Evolutionary conservation across 2,329 filamentous ascomycete genomes (phyloP).

Genomic region (Microcyclosporella mali): DNA sequence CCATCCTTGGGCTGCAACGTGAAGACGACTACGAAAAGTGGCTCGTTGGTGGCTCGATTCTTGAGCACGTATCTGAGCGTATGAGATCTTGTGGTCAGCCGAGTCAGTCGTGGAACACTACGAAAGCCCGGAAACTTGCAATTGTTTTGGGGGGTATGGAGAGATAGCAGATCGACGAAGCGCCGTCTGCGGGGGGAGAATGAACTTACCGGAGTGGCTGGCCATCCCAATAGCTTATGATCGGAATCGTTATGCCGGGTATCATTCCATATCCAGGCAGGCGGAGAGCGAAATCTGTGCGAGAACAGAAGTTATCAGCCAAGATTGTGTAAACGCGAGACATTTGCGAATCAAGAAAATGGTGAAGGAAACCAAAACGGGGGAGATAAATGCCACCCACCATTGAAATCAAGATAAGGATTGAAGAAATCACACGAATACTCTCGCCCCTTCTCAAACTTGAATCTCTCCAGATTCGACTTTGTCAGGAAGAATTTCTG

Average conservation of each 20-base stretch:
- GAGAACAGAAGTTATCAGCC: too few relatives aligned
- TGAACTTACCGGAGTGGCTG: conserved; percentile 63
- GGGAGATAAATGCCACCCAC: conserved; percentile 27
- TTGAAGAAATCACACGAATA: conserved; percentile 78
- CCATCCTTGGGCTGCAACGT: conserved; percentile 62
- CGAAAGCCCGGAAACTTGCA: conserved; percentile 4
- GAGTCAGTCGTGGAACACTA: conserved; percentile 19
- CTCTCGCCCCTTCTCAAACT: conserved; percentile 55
- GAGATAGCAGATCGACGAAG: conserved; percentile 28
- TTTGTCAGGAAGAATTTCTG: conserved; percentile 58
- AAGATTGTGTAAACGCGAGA: too few relatives aligned
- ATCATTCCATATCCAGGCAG: conserved; percentile 52
- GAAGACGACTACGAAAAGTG: conserved; percentile 78
- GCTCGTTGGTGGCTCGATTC: conserved; percentile 64
- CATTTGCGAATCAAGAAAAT: too few relatives aligned
- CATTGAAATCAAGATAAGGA: conserved; percentile 81
- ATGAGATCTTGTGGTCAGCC: conserved; percentile 58
- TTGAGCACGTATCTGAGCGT: conserved; percentile 87
- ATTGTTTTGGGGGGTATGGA: too few relatives aligned
- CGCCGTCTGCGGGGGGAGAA: conserved; percentile 2
- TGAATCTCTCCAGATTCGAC: conserved; percentile 50
- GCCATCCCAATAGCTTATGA: conserved; percentile 75
- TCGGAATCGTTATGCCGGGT: conserved; percentile 63
- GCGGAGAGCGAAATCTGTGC: conserved; percentile 59
- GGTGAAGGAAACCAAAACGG: too few relatives aligned